These are phyloP conservation scores for Boletus reticulatus DNA, from an alignment of 768 basidiomycete genomes.

Conservation along the genomic window DNA sequence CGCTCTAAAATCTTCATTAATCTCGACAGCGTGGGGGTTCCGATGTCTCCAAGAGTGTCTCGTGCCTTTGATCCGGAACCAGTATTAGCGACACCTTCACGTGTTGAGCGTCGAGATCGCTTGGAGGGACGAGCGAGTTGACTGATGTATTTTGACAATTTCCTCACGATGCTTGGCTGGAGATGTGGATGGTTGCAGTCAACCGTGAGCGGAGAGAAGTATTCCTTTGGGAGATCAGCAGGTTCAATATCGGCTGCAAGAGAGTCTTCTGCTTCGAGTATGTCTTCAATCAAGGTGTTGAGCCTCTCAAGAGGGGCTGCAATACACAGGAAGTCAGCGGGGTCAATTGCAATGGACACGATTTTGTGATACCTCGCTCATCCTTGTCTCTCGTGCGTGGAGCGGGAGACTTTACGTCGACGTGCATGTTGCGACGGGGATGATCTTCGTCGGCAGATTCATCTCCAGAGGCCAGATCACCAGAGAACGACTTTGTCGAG, in stretches of 20 bases:
- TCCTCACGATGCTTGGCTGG: conserved; percentile 55
- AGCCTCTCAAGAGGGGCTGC: conserved; percentile 76
- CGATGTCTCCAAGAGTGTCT: conserved; percentile 67
- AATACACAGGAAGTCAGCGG: conserved; percentile 1
- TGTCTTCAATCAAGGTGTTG: conserved; percentile 71
- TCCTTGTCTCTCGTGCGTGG: conserved; percentile 73
- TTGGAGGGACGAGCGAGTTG: conserved; percentile 68
- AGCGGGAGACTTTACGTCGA: conserved; percentile 47
- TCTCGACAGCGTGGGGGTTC: conserved; percentile 57
- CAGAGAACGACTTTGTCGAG: conserved; percentile 29
- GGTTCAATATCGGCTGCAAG: conserved; percentile 55
- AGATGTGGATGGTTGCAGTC: conserved; percentile 63
- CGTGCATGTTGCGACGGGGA: conserved; percentile 24
- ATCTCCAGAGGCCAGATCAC: conserved; percentile 49
- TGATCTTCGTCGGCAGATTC: conserved; percentile 47
- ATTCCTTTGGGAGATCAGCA: conserved; percentile 54
- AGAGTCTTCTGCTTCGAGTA: conserved; percentile 79
- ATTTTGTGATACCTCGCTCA: conserved; percentile 54
- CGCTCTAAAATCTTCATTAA: conserved; percentile 78
- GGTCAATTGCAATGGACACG: not conserved
- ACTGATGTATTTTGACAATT: conserved; percentile 66
- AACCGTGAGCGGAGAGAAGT: conserved; percentile 59
- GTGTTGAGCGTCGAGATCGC: conserved; percentile 52
- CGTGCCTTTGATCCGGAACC: conserved; percentile 42
- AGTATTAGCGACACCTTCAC: conserved; percentile 33